A percentile compares a stretch with the other conserved stretches of the same genome.
Evolutionary conservation across 306 rosid genomes (phyloP).

Genomic region (Phaseolus lunatus): DNA sequence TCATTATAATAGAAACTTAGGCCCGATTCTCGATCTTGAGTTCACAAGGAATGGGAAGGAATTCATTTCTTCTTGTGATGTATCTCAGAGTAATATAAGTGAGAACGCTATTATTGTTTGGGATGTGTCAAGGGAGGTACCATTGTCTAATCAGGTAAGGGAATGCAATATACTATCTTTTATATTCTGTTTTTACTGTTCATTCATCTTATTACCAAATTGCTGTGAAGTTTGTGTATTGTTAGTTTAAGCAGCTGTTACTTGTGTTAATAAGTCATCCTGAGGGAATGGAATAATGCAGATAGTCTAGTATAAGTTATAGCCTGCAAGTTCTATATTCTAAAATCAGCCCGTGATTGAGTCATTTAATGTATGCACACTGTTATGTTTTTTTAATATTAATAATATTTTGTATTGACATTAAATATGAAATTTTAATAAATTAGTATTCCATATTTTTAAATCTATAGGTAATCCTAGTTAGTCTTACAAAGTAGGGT

Average conservation of each 20-base stretch:
- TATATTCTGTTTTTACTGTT: slow-evolving; percentile 3
- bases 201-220: slow-evolving; percentile 9
- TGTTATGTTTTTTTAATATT: background rate
- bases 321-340: slow-evolving; percentile 30
- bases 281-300: slow-evolving; percentile 10
- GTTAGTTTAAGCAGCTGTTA: slow-evolving; percentile 30
- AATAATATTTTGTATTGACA: background rate
- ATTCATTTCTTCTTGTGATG: slow-evolving; percentile 83
- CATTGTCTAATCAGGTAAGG: slow-evolving; percentile 87
- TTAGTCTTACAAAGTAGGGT: background rate
- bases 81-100: slow-evolving; percentile 71
- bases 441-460: background rate
- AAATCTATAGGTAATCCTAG: background rate
- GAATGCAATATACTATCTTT: slow-evolving; percentile 22
- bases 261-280: slow-evolving; percentile 20
- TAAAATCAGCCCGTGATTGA: background rate
- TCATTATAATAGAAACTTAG: slow-evolving; percentile 66
- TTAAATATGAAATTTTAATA: background rate
- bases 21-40: slow-evolving; percentile 88
- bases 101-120: slow-evolving; percentile 87
- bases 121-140: slow-evolving; percentile 84
- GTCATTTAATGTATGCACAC: background rate
- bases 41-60: slow-evolving; percentile 70
- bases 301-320: slow-evolving; percentile 33
- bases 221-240: slow-evolving; percentile 20